Evolutionary conservation across 148 eudicot genomes (phyloP).

Genomic region (Arctostaphylos glauca): DNA sequence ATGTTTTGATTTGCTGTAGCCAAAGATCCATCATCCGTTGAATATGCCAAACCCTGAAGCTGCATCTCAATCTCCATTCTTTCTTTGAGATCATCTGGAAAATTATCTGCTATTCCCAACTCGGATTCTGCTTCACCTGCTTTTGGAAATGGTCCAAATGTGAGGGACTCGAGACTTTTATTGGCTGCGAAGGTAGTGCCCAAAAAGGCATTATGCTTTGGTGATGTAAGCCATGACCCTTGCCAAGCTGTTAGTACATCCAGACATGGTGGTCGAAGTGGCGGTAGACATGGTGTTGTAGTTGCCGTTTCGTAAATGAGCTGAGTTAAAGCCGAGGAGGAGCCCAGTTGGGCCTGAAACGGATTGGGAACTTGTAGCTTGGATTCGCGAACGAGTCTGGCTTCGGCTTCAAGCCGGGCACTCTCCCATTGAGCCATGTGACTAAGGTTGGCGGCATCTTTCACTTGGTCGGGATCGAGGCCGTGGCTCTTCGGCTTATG

Average conservation of each 20-base stretch:
- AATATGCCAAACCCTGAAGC: not conserved
- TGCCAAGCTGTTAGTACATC: conserved; percentile 33
- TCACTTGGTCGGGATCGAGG: conserved; percentile 14
- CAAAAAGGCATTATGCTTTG: not conserved
- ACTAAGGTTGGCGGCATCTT: conserved; percentile 14
- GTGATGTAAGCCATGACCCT: conserved; percentile 12
- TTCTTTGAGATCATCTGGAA: not conserved
- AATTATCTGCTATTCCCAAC: not conserved
- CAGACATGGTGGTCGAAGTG: conserved; percentile 23
- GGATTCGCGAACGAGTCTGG: conserved; percentile 28
- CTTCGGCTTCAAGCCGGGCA: not conserved
- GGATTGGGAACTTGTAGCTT: not conserved
- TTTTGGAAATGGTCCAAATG: not conserved
- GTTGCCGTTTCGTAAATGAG: not conserved
- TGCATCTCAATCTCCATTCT: not conserved
- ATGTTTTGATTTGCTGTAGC: not conserved
- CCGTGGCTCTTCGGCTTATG: conserved; percentile 34
- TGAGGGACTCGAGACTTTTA: not conserved
- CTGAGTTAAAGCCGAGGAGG: not conserved
- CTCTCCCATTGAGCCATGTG: conserved; percentile 48
- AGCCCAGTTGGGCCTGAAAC: not conserved
- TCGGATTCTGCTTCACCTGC: not conserved
- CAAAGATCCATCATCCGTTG: not conserved
- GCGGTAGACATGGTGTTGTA: not conserved
- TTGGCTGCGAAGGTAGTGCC: not conserved